These are phyloP conservation scores for Aspergillus homomorphus DNA, from an alignment of 495 filamentous ascomycete species.

Conservation along the genomic window DNA sequence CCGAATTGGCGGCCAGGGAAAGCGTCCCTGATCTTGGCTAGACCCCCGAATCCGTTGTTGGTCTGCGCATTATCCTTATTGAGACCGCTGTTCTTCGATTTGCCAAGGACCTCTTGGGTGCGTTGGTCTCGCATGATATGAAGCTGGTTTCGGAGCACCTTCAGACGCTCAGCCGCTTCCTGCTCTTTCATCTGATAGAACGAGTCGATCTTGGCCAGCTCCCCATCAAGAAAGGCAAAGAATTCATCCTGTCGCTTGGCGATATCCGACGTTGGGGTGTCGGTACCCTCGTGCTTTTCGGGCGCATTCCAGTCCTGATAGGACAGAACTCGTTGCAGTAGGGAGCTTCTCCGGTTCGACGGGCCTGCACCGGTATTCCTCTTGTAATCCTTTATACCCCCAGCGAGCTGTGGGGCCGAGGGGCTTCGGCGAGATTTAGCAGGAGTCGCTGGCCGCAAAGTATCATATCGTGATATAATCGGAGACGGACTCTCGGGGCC, in stretches of 20 bases:
- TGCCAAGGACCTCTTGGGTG: conserved; percentile 60
- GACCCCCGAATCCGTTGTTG: conserved; percentile 22
- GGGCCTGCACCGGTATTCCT: conserved; percentile 17
- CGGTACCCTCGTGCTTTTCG: conserved; percentile 36
- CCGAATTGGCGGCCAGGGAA: conserved; percentile 45
- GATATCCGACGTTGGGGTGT: conserved; percentile 44
- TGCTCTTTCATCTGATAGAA: conserved; percentile 84
- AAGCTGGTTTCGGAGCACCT: conserved; percentile 70
- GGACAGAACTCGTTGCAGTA: conserved; percentile 39
- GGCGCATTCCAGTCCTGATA: conserved; percentile 25
- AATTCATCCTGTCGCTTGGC: conserved; percentile 69
- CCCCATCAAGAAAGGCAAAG: conserved; percentile 69
- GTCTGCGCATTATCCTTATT: conserved; percentile 19
- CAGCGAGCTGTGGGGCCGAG: conserved; percentile 14
- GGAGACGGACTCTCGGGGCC: conserved; percentile 28
- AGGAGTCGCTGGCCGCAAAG: conserved; percentile 10
- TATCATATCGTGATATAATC: conserved; percentile 25
- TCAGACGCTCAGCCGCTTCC: conserved; percentile 69
- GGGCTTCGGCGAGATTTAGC: conserved; percentile 14
- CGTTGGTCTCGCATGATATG: conserved; percentile 84
- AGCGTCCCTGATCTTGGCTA: conserved; percentile 29
- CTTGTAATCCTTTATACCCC: conserved; percentile 10
- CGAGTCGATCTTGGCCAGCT: conserved; percentile 79
- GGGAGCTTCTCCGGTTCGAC: conserved; percentile 25
- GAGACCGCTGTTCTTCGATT: conserved; percentile 29